Base-by-base conservation (phyloP, 306 rosid species). In the Lupinus albus region DNA sequence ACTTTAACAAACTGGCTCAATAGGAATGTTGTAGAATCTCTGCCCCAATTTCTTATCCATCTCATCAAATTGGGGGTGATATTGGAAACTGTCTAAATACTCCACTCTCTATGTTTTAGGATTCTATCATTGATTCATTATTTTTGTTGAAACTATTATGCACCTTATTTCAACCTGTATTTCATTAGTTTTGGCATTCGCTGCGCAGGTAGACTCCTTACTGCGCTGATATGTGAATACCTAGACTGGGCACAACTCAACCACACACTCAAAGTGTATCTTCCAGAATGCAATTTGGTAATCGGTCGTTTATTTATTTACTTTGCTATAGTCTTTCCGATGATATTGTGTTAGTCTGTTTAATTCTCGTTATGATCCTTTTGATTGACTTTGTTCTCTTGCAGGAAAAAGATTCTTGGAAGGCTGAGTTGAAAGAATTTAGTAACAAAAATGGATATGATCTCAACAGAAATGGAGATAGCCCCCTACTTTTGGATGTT, bases 271-370 rank as follows among this genome's bases (percentile, higher is more conserved):
- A 94, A 94, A 80, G 99, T 94, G 51, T 94, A 94, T 79, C 86
- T 84, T 59, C 99, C 99, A 0, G 99, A 94, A 77, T 94, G 97
- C 78, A 94, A 94, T 81, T 79, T 94, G 97, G 99, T 94, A 91
- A 86, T 82, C 51, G 42, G 54, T 56, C 16, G 12, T 41, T 45
- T 35, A 56, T 25, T 14, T 46, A 0, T 21, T 21, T 0, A 21
- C 52, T 53, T 61, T 20, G 0, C 63, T 36, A 0, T 45, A 3
- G 14, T 48, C 8, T 47, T 39, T 61, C 15, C 38, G 10, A 41
- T 73, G 11, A 35, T 74, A 14, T 45, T 53, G 2, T 70, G 60
- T 21, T 5, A 8, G 15, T 47, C 18, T 3, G 59, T 77, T 71
- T 39, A 45, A 6, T 33, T 20, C 42, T 16, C n/a, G 2, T 39